phyloP scores from a whole-genome alignment of 352 stramenopile genomes.

The Globisporangium heterothallicum region DNA sequence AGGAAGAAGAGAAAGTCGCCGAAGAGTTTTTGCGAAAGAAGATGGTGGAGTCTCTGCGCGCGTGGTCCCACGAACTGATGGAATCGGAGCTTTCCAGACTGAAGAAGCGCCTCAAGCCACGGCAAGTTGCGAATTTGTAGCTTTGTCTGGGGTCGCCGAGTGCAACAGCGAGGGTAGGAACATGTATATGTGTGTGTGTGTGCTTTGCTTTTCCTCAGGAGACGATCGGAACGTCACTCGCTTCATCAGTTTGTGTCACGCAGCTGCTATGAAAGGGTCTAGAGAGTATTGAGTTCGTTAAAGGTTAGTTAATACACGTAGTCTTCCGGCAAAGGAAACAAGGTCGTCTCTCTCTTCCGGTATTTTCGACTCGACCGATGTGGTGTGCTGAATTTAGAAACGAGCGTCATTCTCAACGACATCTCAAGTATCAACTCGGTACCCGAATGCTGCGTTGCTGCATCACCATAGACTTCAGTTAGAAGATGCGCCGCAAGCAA shows the following conservation, averaged over 20 bases:
- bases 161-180: background rate
- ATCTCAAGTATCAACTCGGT: background rate
- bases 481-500: conserved; percentile 9
- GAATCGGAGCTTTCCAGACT: conserved; percentile 58
- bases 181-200: background rate
- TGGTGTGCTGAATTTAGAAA: background rate
- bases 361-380: background rate
- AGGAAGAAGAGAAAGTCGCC: conserved; percentile 28
- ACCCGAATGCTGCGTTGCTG: too few relatives aligned
- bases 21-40: conserved; percentile 72
- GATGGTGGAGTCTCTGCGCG: conserved; percentile 62
- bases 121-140: conserved; percentile 49
- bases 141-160: background rate
- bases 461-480: background rate
- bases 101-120: conserved; percentile 65
- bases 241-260: too few relatives aligned
- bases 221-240: conserved; percentile 1
- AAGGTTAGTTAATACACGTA: too few relatives aligned
- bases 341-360: too few relatives aligned
- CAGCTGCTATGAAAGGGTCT: too few relatives aligned
- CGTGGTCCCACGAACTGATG: conserved; percentile 71
- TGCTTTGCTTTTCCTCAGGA: background rate
- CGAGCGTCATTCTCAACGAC: background rate
- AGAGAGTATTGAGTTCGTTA: too few relatives aligned
- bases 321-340: too few relatives aligned